A percentile compares a stretch with the other conserved stretches of the same genome.
These are phyloP conservation scores for Hyparrhenia diplandra DNA, from an alignment of 176 grass and related monocot genomes.

Conservation along the genomic window DNA sequence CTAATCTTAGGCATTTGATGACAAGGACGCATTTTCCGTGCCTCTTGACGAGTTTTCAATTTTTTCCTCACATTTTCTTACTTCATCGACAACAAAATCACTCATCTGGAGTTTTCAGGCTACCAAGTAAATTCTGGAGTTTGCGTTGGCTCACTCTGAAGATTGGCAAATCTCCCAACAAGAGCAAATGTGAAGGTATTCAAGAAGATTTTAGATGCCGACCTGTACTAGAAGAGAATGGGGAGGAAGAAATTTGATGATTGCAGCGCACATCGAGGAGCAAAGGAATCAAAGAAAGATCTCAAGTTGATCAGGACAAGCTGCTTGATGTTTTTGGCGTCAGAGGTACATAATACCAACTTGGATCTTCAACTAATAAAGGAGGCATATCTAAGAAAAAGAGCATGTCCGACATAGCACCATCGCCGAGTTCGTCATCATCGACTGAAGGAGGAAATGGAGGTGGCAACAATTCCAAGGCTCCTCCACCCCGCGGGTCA, in stretches of 20 bases:
- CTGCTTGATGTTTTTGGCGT: not conserved
- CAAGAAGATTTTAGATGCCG: conserved; percentile 17
- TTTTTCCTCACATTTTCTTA: not conserved
- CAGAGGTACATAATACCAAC: not conserved
- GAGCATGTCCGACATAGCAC: conserved; percentile 32
- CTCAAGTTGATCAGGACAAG: not conserved
- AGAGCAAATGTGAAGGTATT: not conserved
- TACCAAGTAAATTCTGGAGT: not conserved
- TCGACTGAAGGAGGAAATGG: not conserved
- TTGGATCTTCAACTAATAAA: not conserved
- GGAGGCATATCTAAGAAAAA: not conserved
- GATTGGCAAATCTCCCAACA: not conserved
- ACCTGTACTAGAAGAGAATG: conserved; percentile 16
- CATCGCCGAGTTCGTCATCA: conserved; percentile 23
- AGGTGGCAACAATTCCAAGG: conserved; percentile 27
- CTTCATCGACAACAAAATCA: not conserved
- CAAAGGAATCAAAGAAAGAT: not conserved
- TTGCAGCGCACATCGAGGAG: not conserved
- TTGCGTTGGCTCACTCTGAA: not conserved
- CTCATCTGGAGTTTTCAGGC: not conserved
- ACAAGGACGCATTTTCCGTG: not conserved
- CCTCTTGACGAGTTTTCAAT: not conserved
- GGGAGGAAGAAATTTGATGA: not conserved
- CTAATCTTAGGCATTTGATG: conserved; percentile 18
- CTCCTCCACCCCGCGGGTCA: not conserved